Evolutionary conservation across 768 basidiomycete species (phyloP).

Genomic region (Ramaria sp.): DNA sequence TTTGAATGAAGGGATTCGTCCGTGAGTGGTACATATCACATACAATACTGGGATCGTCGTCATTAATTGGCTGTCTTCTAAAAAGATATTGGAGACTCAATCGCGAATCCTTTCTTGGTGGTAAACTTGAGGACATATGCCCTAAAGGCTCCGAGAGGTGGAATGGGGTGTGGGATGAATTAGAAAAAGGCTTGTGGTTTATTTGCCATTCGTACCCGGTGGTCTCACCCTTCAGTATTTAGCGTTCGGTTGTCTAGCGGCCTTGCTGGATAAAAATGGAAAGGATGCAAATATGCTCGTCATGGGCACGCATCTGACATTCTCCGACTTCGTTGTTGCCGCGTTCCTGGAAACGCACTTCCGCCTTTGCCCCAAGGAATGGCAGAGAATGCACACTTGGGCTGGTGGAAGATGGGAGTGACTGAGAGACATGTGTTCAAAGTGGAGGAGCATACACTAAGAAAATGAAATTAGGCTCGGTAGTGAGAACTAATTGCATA

Average conservation of each 20-base stretch:
- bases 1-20: background rate
- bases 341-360: background rate
- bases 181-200: slow-evolving; percentile 23
- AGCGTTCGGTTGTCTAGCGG: slow-evolving; percentile 9
- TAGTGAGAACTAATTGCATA: no score
- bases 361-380: background rate
- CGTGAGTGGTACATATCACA: background rate
- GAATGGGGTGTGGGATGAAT: slow-evolving; percentile 26
- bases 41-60: background rate
- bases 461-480: background rate
- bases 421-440: background rate
- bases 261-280: slow-evolving; percentile 21
- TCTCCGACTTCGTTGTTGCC: slow-evolving; percentile 27
- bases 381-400: background rate
- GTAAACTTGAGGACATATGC: slow-evolving; percentile 25
- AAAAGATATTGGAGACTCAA: slow-evolving; percentile 28
- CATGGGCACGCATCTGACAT: slow-evolving; percentile 27
- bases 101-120: slow-evolving; percentile 23
- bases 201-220: slow-evolving; percentile 8
- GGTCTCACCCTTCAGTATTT: background rate
- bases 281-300: slow-evolving; percentile 21
- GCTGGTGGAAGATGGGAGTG: background rate
- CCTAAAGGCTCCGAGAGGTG: slow-evolving; percentile 21
- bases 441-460: background rate
- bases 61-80: background rate